Evolutionary conservation across 495 filamentous ascomycete species (phyloP).

Genomic region (Tuber calosporum): DNA sequence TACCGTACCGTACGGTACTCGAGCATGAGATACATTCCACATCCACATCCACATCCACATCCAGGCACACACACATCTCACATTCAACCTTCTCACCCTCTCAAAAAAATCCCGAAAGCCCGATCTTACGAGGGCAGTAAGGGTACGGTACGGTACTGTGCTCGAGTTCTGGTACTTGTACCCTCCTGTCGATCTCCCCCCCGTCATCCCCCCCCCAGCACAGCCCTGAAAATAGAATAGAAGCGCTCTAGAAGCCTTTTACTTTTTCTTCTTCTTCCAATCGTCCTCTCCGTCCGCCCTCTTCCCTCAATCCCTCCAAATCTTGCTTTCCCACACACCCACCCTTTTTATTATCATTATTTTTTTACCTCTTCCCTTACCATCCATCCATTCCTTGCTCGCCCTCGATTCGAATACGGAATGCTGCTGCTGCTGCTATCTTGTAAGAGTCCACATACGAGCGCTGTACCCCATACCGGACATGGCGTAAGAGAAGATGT

Average conservation of each 20-base stretch:
- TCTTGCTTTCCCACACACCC: not conserved
- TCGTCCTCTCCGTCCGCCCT: not conserved
- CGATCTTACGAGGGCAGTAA: too few species aligned
- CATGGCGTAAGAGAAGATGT: not conserved
- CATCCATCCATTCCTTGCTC: not conserved
- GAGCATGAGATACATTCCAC: too few species aligned
- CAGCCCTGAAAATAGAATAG: conserved; percentile 36
- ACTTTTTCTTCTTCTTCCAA: conserved; percentile 19
- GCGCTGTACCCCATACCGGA: not conserved
- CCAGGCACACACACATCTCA: not conserved
- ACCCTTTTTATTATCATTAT: not conserved
- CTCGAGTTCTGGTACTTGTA: too few species aligned
- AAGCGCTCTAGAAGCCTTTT: conserved; percentile 38
- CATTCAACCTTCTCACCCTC: not conserved
- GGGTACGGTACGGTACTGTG: too few species aligned
- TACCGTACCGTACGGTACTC: too few species aligned
- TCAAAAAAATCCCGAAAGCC: not conserved
- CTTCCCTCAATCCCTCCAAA: not conserved
- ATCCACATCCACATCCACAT: not conserved
- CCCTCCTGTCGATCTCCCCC: conserved; percentile 33
- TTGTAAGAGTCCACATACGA: not conserved
- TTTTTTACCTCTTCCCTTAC: not conserved
- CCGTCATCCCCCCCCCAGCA: conserved; percentile 8
- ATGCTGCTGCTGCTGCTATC: too few species aligned
- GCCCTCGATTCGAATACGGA: not conserved